A percentile compares a stretch with the other conserved stretches of the same genome.
phyloP scores from a whole-genome alignment of 106 monocot species.

The Acanthochlamys bracteata region DNA sequence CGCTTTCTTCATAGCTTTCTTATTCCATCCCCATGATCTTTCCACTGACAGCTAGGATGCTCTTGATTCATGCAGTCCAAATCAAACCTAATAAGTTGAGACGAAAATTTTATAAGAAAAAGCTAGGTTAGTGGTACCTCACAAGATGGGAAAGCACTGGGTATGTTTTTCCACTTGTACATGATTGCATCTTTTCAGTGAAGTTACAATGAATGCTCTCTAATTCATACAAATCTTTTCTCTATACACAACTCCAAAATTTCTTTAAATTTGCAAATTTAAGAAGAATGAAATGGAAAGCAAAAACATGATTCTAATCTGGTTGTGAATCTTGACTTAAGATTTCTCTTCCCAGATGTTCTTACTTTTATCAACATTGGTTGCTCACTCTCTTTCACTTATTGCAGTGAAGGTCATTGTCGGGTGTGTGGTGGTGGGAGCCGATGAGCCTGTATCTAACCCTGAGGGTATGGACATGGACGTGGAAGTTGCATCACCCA shows the following conservation, averaged over 20 bases:
- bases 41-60: too few species aligned
- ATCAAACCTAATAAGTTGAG: too few species aligned
- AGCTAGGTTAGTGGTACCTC: too few species aligned
- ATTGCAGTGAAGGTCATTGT: slow-evolving; percentile 36
- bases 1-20: too few species aligned
- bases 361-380: not conserved
- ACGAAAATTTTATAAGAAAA: too few species aligned
- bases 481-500: not conserved
- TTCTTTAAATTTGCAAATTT: too few species aligned
- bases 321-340: not conserved
- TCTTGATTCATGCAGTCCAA: too few species aligned
- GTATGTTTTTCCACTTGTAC: too few species aligned
- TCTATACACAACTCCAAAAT: slow-evolving; percentile 4
- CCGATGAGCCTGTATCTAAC: slow-evolving; percentile 2
- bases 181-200: too few species aligned
- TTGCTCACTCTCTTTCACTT: slow-evolving; percentile 20
- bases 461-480: slow-evolving; percentile 15
- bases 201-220: not conserved
- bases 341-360: not conserved
- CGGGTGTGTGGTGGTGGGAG: slow-evolving; percentile 13
- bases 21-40: too few species aligned
- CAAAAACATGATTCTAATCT: not conserved
- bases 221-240: not conserved
- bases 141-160: too few species aligned
- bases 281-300: not conserved